A percentile compares a stretch with the other conserved stretches of the same genome.
phyloP scores from a whole-genome alignment of 352 stramenopile species.

The Thalassiosira hispida region DNA sequence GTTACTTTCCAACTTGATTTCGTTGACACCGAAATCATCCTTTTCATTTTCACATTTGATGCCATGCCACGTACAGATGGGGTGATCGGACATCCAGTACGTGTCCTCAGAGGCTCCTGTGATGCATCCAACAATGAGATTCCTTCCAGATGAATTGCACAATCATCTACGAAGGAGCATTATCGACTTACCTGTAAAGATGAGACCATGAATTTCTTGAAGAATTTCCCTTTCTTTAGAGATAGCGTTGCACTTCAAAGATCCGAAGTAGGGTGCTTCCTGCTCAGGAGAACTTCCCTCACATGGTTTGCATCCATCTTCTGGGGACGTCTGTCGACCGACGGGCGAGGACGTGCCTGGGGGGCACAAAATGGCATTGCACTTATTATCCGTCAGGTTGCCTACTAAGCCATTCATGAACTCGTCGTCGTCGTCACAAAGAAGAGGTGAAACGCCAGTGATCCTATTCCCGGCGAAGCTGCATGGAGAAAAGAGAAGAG shows the following conservation, averaged over 20 bases:
- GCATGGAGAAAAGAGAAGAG: background rate
- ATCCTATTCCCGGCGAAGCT: slow-evolving; percentile 60
- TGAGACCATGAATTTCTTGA: slow-evolving; percentile 42
- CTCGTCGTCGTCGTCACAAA: slow-evolving; percentile 71
- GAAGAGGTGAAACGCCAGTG: slow-evolving; percentile 40
- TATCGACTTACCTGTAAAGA: slow-evolving; percentile 48
- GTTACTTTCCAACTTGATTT: slow-evolving; percentile 63
- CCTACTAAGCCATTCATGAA: slow-evolving; percentile 58
- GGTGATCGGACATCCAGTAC: slow-evolving; percentile 49
- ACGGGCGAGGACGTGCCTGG: slow-evolving; percentile 48
- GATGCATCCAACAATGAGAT: slow-evolving; percentile 1
- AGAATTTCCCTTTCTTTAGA: slow-evolving; percentile 59
- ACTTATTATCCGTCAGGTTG: slow-evolving; percentile 60
- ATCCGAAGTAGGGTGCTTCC: slow-evolving; percentile 63
- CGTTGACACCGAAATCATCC: slow-evolving; percentile 46
- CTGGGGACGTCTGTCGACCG: slow-evolving; percentile 47
- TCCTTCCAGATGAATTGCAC: background rate
- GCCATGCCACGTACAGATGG: slow-evolving; percentile 77
- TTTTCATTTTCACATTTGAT: slow-evolving; percentile 69
- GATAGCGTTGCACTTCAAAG: slow-evolving; percentile 40
- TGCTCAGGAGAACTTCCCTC: slow-evolving; percentile 29
- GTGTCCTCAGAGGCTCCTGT: slow-evolving; percentile 35
- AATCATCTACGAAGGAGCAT: background rate
- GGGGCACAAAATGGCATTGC: slow-evolving; percentile 64
- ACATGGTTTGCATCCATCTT: slow-evolving; percentile 45